Evolutionary conservation across 352 stramenopile genomes (phyloP).

Genomic region (Phytopythium litorale): DNA sequence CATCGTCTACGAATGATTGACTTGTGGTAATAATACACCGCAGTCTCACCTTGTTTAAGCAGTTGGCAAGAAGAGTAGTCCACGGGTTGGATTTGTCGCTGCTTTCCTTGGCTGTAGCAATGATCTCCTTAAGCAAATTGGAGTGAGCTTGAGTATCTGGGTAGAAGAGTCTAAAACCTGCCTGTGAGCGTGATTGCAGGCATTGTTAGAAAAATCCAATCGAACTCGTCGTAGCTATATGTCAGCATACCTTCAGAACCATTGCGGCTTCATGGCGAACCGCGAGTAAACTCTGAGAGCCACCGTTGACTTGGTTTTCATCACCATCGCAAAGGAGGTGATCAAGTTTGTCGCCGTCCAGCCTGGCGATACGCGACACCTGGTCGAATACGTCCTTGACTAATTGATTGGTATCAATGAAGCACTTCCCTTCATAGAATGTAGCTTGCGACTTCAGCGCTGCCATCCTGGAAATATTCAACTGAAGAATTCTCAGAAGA

Average conservation of each 20-base stretch:
- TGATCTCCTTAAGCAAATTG: neutral
- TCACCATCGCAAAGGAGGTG: neutral
- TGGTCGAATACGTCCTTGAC: neutral
- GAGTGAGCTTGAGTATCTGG: neutral
- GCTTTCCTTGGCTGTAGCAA: neutral
- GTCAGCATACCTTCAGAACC: neutral
- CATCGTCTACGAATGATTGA: neutral
- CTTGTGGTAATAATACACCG: neutral
- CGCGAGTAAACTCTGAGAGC: neutral
- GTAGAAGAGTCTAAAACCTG: neutral
- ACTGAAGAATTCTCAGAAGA: neutral
- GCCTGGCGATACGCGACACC: neutral
- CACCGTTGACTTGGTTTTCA: neutral
- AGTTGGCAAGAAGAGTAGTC: neutral
- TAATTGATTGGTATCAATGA: neutral
- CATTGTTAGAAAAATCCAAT: neutral
- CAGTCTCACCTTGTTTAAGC: neutral
- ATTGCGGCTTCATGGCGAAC: conserved; percentile 1
- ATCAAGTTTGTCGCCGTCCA: neutral
- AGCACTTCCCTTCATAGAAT: neutral
- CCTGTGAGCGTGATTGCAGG: neutral
- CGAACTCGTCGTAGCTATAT: too few relatives aligned
- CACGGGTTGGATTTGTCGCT: neutral
- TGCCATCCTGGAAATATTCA: neutral
- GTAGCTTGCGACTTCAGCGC: neutral